phyloP scores from a whole-genome alignment of 2,329 filamentous ascomycete species.

The Apiospora saccharicola region DNA sequence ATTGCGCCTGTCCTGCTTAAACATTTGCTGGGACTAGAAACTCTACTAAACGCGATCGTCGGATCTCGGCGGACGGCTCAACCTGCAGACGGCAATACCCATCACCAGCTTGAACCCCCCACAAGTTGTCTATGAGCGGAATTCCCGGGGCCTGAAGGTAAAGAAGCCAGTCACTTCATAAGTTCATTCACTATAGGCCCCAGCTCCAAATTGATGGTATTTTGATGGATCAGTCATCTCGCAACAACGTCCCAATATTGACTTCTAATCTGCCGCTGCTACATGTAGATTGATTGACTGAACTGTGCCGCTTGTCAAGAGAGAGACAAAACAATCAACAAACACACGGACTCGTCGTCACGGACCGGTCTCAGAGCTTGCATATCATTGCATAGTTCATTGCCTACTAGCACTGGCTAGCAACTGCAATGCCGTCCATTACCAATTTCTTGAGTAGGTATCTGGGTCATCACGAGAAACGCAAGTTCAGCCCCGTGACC shows the following conservation, averaged over 20 bases:
- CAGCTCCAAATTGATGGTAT: background rate
- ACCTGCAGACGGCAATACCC: background rate
- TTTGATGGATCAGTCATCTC: constrained; percentile 13
- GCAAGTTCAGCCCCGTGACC: constrained; percentile 33
- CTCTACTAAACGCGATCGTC: constrained; percentile 1
- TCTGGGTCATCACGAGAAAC: constrained; percentile 39
- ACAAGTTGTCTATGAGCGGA: constrained; percentile 1
- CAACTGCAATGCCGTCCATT: constrained; percentile 40
- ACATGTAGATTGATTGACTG: background rate
- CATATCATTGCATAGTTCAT: constrained; percentile 5
- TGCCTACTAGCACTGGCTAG: constrained; percentile 2
- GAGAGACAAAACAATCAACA: constrained; percentile 4
- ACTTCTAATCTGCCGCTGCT: background rate
- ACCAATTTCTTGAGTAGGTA: constrained; percentile 38
- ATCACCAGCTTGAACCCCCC: background rate
- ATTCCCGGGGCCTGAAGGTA: background rate
- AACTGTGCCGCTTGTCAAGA: background rate
- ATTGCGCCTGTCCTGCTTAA: background rate
- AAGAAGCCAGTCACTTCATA: background rate
- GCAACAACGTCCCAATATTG: constrained; percentile 2
- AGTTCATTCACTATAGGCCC: background rate
- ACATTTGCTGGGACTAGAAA: background rate
- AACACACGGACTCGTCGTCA: constrained; percentile 16
- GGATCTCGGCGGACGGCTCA: constrained; percentile 19
- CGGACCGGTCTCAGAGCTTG: constrained; percentile 24